Conservation (phyloP, 345 rosid species). For the Gossypium sturtianum region DNA sequence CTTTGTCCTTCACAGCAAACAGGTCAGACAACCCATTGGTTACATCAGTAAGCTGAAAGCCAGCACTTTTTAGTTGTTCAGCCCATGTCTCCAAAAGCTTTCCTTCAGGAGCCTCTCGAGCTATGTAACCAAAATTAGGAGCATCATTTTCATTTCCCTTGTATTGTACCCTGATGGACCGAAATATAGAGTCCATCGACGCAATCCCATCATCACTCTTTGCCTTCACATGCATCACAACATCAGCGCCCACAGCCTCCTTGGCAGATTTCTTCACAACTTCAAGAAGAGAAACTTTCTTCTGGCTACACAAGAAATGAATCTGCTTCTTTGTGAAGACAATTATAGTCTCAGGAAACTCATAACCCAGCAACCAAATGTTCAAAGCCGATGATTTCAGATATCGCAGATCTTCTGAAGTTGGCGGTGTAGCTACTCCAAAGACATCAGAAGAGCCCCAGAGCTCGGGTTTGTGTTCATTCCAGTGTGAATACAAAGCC, state of each 20-base stretch:
- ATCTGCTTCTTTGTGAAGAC: constrained; percentile 69
- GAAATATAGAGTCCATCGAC: constrained; percentile 40
- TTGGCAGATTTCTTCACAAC: constrained; percentile 56
- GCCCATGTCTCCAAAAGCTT: constrained; percentile 73
- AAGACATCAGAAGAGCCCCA: constrained; percentile 72
- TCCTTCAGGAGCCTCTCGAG: constrained; percentile 82
- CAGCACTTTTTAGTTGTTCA: constrained; percentile 48
- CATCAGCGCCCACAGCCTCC: constrained; percentile 53
- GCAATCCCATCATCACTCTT: constrained; percentile 66
- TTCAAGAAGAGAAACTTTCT: constrained; percentile 64
- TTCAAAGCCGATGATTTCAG: constrained; percentile 84
- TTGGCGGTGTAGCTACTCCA: constrained; percentile 73
- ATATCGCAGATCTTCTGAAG: constrained; percentile 77
- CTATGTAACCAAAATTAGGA: constrained; percentile 52
- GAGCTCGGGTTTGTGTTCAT: constrained; percentile 39
- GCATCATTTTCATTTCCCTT: constrained; percentile 32
- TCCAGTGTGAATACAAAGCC: constrained; percentile 65
- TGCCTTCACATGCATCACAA: constrained; percentile 60
- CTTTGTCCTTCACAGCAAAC: constrained; percentile 73
- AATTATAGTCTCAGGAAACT: constrained; percentile 93
- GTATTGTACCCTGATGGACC: constrained; percentile 31
- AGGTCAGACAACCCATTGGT: constrained; percentile 66
- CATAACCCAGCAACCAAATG: constrained; percentile 87
- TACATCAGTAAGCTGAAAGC: constrained; percentile 58
- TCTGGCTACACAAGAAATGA: constrained; percentile 72